Percentiles rank a stretch among this genome's conserved stretches.
Conservation (phyloP, 805 yeast genomes). For the Clavispora asparagi region DNA sequence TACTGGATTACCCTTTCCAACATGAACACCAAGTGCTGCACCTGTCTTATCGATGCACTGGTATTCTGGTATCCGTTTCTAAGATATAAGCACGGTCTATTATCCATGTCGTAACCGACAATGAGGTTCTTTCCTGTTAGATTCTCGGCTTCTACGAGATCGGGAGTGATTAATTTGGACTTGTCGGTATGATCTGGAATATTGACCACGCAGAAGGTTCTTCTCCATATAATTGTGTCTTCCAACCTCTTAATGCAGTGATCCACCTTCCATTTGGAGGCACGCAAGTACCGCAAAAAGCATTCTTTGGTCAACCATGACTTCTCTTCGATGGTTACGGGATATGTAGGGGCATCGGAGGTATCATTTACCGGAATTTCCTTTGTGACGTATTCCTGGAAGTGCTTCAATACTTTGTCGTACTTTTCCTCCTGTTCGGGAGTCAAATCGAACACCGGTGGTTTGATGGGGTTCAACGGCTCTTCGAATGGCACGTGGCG, state of each 20-base stretch:
- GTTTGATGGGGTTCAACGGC: conserved; percentile 31
- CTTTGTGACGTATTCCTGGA: conserved; percentile 19
- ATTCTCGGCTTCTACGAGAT: conserved; percentile 43
- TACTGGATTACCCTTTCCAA: conserved; percentile 46
- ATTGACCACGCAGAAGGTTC: conserved; percentile 44
- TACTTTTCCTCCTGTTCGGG: conserved; percentile 29
- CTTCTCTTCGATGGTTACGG: conserved; percentile 28
- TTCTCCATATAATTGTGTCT: conserved; percentile 50
- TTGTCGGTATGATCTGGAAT: conserved; percentile 24
- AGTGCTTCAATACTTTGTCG: conserved; percentile 24
- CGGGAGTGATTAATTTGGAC: conserved; percentile 32
- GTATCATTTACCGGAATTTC: conserved; percentile 28
- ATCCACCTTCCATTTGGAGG: conserved; percentile 45
- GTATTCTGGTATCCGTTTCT: conserved; percentile 55
- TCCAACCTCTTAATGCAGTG: conserved; percentile 41
- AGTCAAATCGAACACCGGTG: conserved; percentile 25
- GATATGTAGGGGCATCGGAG: conserved; percentile 18
- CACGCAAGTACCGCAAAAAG: conserved; percentile 45
- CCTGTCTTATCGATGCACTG: conserved; percentile 45
- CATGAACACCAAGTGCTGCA: conserved; percentile 54
- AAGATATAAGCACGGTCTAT: conserved; percentile 49
- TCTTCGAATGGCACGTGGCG: conserved; percentile 35
- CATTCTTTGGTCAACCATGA: conserved; percentile 52
- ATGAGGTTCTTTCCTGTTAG: conserved; percentile 50
- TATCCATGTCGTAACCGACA: conserved; percentile 49